phyloP scores from a whole-genome alignment of 1,139 yeast genomes.

The Kluyveromyces sp. region DNA sequence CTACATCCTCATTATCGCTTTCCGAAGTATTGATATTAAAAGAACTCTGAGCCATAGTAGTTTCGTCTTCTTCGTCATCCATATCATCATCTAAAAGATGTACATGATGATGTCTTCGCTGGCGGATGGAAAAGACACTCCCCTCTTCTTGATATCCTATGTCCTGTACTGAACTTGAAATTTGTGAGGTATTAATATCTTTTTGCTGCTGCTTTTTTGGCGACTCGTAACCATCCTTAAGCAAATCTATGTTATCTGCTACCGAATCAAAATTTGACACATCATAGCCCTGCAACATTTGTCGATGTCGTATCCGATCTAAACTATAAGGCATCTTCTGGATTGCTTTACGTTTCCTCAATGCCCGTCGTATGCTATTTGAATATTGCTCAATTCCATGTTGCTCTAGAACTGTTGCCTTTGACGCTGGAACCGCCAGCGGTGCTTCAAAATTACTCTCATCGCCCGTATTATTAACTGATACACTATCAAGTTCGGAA shows the following conservation, averaged over 20 bases:
- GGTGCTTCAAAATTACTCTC: no score
- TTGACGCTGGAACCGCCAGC: no score
- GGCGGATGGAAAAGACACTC: not conserved
- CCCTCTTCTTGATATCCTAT: not conserved
- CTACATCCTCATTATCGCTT: not conserved
- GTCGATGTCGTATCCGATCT: conserved; percentile 27
- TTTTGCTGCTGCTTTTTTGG: not conserved
- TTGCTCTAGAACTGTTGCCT: no score
- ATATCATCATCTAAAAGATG: conserved; percentile 3
- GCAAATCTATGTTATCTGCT: conserved; percentile 10
- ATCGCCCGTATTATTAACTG: not conserved
- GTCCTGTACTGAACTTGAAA: not conserved
- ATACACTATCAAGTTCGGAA: not conserved
- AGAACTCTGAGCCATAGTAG: not conserved
- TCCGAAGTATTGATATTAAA: not conserved
- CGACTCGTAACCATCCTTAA: not conserved
- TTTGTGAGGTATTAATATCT: not conserved
- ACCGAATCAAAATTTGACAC: conserved; percentile 15
- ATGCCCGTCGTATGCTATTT: conserved; percentile 9
- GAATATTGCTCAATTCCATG: not conserved
- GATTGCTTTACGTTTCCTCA: conserved; percentile 27
- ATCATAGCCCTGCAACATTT: conserved; percentile 25
- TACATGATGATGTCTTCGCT: conserved; percentile 2
- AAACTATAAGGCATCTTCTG: conserved; percentile 30
- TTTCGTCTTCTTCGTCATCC: not conserved